These are phyloP conservation scores for Boletus sp. DNA, from an alignment of 768 basidiomycete species.

Conservation along the genomic window DNA sequence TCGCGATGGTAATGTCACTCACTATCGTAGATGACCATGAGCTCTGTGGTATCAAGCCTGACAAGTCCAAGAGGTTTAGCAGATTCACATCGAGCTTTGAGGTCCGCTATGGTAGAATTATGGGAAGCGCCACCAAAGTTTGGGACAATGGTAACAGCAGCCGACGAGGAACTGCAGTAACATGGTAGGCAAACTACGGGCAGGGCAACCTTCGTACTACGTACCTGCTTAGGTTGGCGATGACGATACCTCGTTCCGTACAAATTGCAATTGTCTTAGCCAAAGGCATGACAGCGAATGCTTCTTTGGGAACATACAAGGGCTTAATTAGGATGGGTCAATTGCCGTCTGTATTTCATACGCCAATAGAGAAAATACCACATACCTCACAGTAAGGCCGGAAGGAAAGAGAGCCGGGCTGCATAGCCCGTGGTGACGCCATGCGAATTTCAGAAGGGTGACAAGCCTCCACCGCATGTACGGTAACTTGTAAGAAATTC, in stretches of 20 bases:
- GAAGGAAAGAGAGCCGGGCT: conserved; percentile 43
- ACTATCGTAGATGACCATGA: conserved; percentile 78
- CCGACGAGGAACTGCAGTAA: conserved; percentile 38
- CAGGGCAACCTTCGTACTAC: conserved; percentile 17
- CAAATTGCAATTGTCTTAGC: conserved; percentile 64
- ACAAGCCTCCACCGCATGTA: conserved; percentile 62
- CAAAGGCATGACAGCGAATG: conserved; percentile 57
- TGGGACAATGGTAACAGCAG: conserved; percentile 52
- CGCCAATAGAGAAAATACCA: conserved; percentile 2
- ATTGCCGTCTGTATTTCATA: neutral
- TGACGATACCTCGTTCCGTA: conserved; percentile 61
- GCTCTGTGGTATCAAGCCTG: conserved; percentile 50
- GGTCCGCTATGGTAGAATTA: conserved; percentile 41
- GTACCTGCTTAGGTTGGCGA: conserved; percentile 68
- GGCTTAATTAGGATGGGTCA: conserved; percentile 38
- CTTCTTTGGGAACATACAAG: conserved; percentile 71
- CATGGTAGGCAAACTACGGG: neutral
- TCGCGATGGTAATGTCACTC: conserved; percentile 21
- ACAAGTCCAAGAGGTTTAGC: conserved; percentile 69
- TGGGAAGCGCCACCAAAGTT: conserved; percentile 46
- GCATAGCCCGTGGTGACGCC: conserved; percentile 36
- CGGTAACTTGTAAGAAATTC: conserved; percentile 56
- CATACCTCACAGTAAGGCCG: conserved; percentile 65
- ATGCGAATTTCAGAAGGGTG: conserved; percentile 37
- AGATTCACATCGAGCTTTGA: conserved; percentile 59